These are phyloP conservation scores for Begonia fuchsioides DNA, from an alignment of 306 rosid species.

Conservation along the genomic window DNA sequence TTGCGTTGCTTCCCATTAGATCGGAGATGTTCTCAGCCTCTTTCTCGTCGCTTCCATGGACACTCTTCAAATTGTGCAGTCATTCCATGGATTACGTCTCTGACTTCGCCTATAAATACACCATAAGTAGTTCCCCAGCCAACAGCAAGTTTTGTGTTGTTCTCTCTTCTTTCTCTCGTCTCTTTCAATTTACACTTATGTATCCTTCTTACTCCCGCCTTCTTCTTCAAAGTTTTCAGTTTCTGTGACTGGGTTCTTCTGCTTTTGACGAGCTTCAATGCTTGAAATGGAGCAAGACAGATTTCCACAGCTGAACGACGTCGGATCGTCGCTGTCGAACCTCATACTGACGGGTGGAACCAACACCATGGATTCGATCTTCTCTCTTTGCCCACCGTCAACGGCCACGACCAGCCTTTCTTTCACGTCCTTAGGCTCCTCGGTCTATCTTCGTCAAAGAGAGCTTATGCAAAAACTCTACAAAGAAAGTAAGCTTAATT, in stretches of 20 bases:
- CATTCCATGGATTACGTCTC: background rate
- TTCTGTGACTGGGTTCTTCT: too few relatives aligned
- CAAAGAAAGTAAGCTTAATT: slow-evolving; percentile 23
- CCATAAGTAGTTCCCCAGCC: too few relatives aligned
- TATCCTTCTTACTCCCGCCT: too few relatives aligned
- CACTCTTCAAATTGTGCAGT: too few relatives aligned
- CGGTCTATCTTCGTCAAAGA: slow-evolving; percentile 65
- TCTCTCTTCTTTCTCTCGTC: too few relatives aligned
- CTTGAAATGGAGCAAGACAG: slow-evolving; percentile 18
- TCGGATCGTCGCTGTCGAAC: slow-evolving; percentile 6
- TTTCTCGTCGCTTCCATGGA: too few relatives aligned
- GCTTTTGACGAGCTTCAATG: slow-evolving; percentile 9
- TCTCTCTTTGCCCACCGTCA: slow-evolving; percentile 30
- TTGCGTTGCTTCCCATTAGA: too few relatives aligned
- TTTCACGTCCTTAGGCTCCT: slow-evolving; percentile 45
- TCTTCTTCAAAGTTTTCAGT: too few relatives aligned
- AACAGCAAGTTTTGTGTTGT: too few relatives aligned
- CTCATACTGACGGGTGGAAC: slow-evolving; percentile 42
- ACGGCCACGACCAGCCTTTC: slow-evolving; percentile 4
- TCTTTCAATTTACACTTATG: too few relatives aligned
- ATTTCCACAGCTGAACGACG: slow-evolving; percentile 5
- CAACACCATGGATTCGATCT: slow-evolving; percentile 80
- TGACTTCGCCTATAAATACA: slow-evolving; percentile 1
- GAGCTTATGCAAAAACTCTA: slow-evolving; percentile 62
- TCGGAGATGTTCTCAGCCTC: too few relatives aligned